Conservation (phyloP, 75 land plant species). For the Pseudotsuga menziesii region DNA sequence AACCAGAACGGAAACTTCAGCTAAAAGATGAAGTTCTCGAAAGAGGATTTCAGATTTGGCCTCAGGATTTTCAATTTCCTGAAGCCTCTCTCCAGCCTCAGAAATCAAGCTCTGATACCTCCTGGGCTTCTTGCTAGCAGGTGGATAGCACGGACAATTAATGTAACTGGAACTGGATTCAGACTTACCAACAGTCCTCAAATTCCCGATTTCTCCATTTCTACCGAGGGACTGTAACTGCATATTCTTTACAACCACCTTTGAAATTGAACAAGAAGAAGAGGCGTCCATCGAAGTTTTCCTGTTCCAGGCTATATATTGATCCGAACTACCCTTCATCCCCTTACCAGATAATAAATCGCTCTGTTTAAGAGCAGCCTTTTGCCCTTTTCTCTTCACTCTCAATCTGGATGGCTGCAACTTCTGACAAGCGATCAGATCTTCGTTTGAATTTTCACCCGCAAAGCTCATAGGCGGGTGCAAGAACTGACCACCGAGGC, state of each 20-base stretch:
- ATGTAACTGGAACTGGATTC: conserved; percentile 1
- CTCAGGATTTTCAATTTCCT: not conserved
- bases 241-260: not conserved
- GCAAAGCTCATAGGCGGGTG: not conserved
- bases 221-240: not conserved
- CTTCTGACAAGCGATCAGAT: not conserved
- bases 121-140: not conserved
- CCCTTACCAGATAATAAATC: not conserved
- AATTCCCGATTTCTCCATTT: not conserved
- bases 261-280: not conserved
- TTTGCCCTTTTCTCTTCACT: not conserved
- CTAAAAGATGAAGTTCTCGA: not conserved
- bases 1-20: not conserved
- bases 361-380: not conserved
- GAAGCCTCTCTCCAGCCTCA: not conserved
- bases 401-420: not conserved
- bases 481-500: not conserved
- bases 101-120: not conserved
- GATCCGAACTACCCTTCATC: not conserved
- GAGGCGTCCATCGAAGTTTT: not conserved
- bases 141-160: too few relatives aligned
- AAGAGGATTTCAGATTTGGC: not conserved
- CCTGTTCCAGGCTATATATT: not conserved
- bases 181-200: not conserved
- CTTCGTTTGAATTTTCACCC: not conserved